Base-by-base conservation (phyloP, 495 filamentous ascomycete species). In the Trypethelium eluteriae region DNA sequence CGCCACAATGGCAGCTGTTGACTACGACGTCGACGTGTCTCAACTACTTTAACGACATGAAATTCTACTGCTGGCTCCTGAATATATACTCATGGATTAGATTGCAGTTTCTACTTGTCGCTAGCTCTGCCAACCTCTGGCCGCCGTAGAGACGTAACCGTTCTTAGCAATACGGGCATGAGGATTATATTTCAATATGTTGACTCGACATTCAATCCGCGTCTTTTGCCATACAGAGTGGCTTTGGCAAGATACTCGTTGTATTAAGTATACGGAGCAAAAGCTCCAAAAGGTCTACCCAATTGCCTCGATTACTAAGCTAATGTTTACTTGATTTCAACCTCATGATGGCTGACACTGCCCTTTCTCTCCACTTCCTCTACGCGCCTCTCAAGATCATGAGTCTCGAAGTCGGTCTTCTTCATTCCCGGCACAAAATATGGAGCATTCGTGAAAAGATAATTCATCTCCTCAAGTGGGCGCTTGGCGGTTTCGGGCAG, bases 401-500 rank as follows among this genome's bases (percentile, higher is more conserved):
- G 73, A 9, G 75, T 69, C 67, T 76, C 76, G 50, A 73, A 76
- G 16, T 80, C 79, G 1, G 49, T 65, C 61, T 74, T 73, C 65
- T 74, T 76, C 62, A 74, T 79, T 2, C 80, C 79, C 2, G 84
- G 81, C 3, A 89, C 84, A 69, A 91, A 82, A 78, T 81, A 83
- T 9, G 88, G 86, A 9, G 87, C 85, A 74, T 88, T 82, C 18
- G 82, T 82, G 77, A 89, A 90, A 64, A 91, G 78, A 46, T 83
- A 81, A 69, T 87, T 86, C 87, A 89, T 89, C 73, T 88, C 85
- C 69, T 88, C 85, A 10, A 89, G 80, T 2, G 87, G 86, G 62
- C 86, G 76, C 74, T 83, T 84, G 69, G 81, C 82, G 0, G 87
- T 88, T 78, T 89, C 86, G 0, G 86, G 86, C 44, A 88, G 76